Evolutionary conservation across 768 basidiomycete genomes (phyloP), one percentile per base, ranked within the genome.

Genomic region (Dendrothele bispora): DNA sequence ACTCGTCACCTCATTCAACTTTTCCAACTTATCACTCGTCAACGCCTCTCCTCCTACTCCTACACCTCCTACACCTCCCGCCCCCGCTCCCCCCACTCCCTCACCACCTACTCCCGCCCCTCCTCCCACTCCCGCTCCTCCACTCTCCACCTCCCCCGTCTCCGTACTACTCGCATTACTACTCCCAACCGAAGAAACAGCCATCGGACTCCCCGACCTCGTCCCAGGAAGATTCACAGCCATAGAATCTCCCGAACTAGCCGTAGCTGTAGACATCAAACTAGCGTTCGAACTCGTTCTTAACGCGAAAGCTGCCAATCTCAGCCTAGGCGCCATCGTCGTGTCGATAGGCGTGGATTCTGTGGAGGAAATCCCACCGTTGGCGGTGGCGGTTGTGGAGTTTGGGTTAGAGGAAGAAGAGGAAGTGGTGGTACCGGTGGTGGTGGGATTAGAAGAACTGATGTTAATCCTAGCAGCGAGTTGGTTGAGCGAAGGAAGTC

Each of bases 401-500:
- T 59, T 39, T 39, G 61, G 39, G 38, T 70, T 46, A 37, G 64
- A 6, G 15, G 56, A 56, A 7, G 61, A 48, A 38, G 63, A 59
- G 30, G 61, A 57, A 18, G 61, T 52, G 22, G 59, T n/a, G n/a
- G n/a, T n/a, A n/a, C n/a, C n/a, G n/a, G n/a, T n/a, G n/a, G n/a
- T n/a, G n/a, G n/a, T n/a, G n/a, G n/a, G n/a, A n/a, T n/a, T 58
- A 26, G 62, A 51, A 20, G 61, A 56, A 40, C 70, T 80, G 42
- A 75, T 67, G 56, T 74, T 80, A 62, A 90, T 87, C 40, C 87
- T 82, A 5, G 88, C 88, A 2, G 86, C 89, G 46, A 91, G 82
- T 64, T 90, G 86, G 68, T 88, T 86, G 12, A 91, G 75, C 6
- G 89, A 89, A 1, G 88, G 88, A 15, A 83, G 71, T 20, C 87